phyloP scores from a whole-genome alignment of 306 rosid species.

The Trifolium pratense region DNA sequence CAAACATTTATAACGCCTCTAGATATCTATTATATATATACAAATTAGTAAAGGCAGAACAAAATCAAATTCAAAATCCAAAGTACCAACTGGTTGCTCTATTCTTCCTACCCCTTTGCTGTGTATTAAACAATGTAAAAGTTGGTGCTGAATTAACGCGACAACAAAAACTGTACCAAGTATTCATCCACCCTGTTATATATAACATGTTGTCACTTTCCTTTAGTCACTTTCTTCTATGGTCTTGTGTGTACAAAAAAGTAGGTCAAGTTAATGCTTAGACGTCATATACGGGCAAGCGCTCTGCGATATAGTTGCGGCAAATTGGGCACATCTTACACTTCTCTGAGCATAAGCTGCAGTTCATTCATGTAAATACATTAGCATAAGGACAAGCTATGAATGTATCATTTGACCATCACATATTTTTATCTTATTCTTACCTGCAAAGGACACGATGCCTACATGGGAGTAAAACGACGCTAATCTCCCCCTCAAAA shows the following conservation, averaged over 20 bases:
- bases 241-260: constrained; percentile 43
- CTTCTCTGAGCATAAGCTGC: constrained; percentile 86
- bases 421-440: constrained; percentile 51
- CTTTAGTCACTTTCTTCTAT: constrained; percentile 43
- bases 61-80: constrained; percentile 43
- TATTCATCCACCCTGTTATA: constrained; percentile 8
- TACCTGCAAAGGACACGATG: constrained; percentile 97
- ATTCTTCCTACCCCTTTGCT: constrained; percentile 39
- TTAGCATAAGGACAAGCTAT: constrained; percentile 29
- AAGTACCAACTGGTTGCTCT: constrained; percentile 34
- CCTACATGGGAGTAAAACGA: constrained; percentile 91
- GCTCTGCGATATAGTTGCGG: constrained; percentile 69
- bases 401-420: constrained; percentile 22
- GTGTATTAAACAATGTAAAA: constrained; percentile 43
- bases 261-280: constrained; percentile 51
- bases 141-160: constrained; percentile 19
- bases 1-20: constrained; percentile 24
- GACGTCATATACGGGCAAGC: constrained; percentile 87
- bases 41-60: constrained; percentile 42
- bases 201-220: constrained; percentile 30
- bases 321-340: constrained; percentile 94
- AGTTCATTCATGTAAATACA: constrained; percentile 37
- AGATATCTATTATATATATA: constrained; percentile 48
- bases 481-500: constrained; percentile 87
- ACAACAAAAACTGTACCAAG: constrained; percentile 47